phyloP scores from a whole-genome alignment of 306 rosid genomes.

The Cucumis hystrix region DNA sequence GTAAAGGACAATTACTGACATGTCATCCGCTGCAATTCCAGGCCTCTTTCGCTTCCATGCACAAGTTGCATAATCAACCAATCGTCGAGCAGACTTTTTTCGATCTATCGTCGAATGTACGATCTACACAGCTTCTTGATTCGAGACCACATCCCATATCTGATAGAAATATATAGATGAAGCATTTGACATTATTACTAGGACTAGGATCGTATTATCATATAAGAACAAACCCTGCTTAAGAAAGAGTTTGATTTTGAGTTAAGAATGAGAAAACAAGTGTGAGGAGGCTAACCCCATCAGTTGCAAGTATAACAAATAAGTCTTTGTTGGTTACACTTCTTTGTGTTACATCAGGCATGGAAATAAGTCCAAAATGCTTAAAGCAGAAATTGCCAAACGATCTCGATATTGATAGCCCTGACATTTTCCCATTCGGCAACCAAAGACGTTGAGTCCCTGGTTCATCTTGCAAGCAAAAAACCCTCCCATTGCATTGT shows the following conservation, averaged over 20 bases:
- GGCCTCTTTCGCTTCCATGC: slow-evolving; percentile 83
- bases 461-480: slow-evolving; percentile 66
- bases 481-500: slow-evolving; percentile 63
- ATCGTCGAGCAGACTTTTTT: slow-evolving; percentile 41
- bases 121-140: slow-evolving; percentile 72
- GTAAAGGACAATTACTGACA: slow-evolving; percentile 84
- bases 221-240: not conserved
- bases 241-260: not conserved
- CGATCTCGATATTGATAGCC: slow-evolving; percentile 90
- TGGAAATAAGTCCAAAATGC: slow-evolving; percentile 68
- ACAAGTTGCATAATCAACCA: slow-evolving; percentile 55
- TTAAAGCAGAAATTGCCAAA: slow-evolving; percentile 83
- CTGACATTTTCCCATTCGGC: slow-evolving; percentile 58
- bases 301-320: slow-evolving; percentile 80
- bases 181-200: not conserved
- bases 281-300: slow-evolving; percentile 40
- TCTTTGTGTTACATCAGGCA: slow-evolving; percentile 75
- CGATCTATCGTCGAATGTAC: slow-evolving; percentile 40
- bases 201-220: not conserved
- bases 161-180: slow-evolving; percentile 3
- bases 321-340: slow-evolving; percentile 44
- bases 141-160: slow-evolving; percentile 93
- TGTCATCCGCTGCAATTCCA: slow-evolving; percentile 69
- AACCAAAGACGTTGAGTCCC: slow-evolving; percentile 82
- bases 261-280: not conserved